phyloP scores from a whole-genome alignment of 768 basidiomycete genomes.

The Macrolepiota dolichaula region DNA sequence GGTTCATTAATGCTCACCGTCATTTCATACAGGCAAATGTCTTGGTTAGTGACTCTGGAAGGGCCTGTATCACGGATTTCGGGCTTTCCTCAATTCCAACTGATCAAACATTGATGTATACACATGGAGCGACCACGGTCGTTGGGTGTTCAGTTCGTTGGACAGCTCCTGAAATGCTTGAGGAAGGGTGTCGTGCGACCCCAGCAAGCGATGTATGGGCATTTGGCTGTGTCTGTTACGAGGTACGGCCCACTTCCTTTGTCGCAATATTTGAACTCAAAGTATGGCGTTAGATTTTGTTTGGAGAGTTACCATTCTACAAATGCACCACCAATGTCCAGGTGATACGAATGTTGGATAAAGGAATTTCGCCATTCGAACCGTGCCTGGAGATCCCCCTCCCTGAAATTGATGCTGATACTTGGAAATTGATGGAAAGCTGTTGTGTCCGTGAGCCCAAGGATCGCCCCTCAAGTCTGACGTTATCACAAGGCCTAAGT shows the following conservation, averaged over 20 bases:
- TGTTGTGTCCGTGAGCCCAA: neutral
- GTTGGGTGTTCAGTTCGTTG: conserved; percentile 10
- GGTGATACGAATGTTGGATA: neutral
- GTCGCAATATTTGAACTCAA: neutral
- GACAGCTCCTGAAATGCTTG: conserved; percentile 17
- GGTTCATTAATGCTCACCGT: no score
- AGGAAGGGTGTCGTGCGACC: neutral
- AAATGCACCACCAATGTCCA: neutral
- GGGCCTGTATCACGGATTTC: conserved; percentile 15
- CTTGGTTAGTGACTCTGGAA: conserved; percentile 7
- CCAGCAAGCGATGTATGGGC: conserved; percentile 14
- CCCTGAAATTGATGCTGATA: neutral
- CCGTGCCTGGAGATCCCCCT: neutral
- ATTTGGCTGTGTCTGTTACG: no score
- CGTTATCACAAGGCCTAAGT: neutral
- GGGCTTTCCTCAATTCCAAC: conserved; percentile 10
- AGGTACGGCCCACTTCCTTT: conserved; percentile 8
- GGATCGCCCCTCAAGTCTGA: neutral
- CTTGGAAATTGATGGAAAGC: neutral
- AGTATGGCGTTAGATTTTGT: neutral
- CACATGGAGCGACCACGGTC: neutral
- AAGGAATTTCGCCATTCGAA: neutral
- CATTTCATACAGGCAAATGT: conserved; percentile 11
- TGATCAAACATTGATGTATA: neutral
- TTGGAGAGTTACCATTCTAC: neutral